These are phyloP conservation scores for Naganishia vishniacii DNA, from an alignment of 768 basidiomycete species.

Conservation along the genomic window DNA sequence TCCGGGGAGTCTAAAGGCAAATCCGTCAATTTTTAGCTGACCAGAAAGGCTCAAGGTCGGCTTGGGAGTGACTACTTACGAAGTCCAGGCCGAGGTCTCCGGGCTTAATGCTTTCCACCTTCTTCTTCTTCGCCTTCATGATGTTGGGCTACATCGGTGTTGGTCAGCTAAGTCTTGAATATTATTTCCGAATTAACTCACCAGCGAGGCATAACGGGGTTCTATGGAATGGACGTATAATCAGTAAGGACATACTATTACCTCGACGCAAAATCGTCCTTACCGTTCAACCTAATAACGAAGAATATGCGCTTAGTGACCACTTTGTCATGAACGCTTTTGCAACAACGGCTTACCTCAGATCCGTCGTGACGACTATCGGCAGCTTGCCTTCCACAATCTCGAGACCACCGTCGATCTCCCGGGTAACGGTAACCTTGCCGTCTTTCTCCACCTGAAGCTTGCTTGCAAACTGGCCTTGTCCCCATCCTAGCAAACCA, in stretches of 20 bases:
- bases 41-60: not conserved
- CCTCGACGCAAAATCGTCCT: constrained; percentile 26
- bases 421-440: constrained; percentile 68
- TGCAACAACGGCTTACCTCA: constrained; percentile 59
- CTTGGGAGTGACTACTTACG: constrained; percentile 32
- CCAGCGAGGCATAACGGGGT: constrained; percentile 89
- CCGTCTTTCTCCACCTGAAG: constrained; percentile 62
- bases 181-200: constrained; percentile 24
- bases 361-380: constrained; percentile 81
- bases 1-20: constrained; percentile 56
- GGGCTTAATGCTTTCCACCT: constrained; percentile 72
- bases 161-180: not conserved
- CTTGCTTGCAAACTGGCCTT: constrained; percentile 92
- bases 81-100: constrained; percentile 78
- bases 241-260: not conserved
- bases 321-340: not conserved
- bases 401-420: constrained; percentile 91
- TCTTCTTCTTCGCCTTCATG: constrained; percentile 88
- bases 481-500: constrained; percentile 81
- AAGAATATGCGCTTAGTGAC: too few species aligned
- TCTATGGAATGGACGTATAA: constrained; percentile 53
- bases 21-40: not conserved
- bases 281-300: constrained; percentile 62
- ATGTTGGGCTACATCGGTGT: constrained; percentile 41
- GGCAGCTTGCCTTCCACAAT: constrained; percentile 74